Evolutionary conservation across 2,329 filamentous ascomycete species (phyloP), one percentile per base, ranked within the genome.

Genomic region (Colletotrichum limetticola): DNA sequence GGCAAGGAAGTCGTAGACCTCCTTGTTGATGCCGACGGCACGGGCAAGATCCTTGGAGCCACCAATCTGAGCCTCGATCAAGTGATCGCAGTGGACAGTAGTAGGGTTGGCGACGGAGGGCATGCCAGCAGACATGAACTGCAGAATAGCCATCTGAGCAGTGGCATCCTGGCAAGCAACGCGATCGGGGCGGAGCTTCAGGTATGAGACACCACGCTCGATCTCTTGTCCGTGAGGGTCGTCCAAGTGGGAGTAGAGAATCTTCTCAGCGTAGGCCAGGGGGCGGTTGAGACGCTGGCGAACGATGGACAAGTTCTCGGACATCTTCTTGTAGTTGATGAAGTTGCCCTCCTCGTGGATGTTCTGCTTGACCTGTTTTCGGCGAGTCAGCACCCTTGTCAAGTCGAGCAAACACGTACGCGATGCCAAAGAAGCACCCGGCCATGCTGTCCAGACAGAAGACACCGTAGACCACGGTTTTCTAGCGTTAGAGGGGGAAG

Each of bases 271-370:
- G 30, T 72, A 74, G 11, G 72, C 68, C 26, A 74, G 55, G 16
- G 72, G 72, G 79, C 94, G 93, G 88, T 98, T 97, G 78, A 99
- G 91, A 81, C 97, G 93, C 80, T 88, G 85, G 82, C 97, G 94
- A 78, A 99, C 97, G 84, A 99, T 91, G 80, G 91, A 88, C 74
- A 99, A 91, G 90, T 98, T 98, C 89, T 98, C 95, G 79, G 94
- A 95, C 95, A 98, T 98, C 91, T 98, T 98, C 91, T 94, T 95
- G 85, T 99, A 99, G 91, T 98, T 98, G 90, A 98, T 98, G 90
- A 95, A 98, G 90, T 97, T 97, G 85, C 90, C 91, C 85, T 95
- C 93, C 87, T 99, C 97, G 90, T 92, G 95, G 87, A 95, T 98
- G 90, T 96, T 97, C 91, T 98, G 98, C 85, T 93, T 93, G 85